A percentile compares a stretch with the other conserved stretches of the same genome.
Evolutionary conservation across 108 stramenopile species (phyloP).

Genomic region (Skeletonema costatum): DNA sequence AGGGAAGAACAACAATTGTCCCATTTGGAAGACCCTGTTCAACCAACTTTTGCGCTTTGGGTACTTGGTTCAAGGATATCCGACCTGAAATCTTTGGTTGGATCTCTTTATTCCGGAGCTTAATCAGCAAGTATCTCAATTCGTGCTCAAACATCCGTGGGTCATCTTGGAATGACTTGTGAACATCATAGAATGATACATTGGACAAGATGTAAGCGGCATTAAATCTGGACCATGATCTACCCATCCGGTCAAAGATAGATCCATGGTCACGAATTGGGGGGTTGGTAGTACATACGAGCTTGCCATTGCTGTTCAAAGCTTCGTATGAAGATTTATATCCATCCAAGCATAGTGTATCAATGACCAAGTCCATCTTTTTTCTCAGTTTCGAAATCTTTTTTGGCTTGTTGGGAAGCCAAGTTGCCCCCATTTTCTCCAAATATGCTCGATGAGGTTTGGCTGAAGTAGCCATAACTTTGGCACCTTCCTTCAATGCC

Average conservation of each 20-base stretch:
- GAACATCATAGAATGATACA: slow-evolving; percentile 48
- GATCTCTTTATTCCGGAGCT: slow-evolving; percentile 56
- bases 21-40: slow-evolving; percentile 61
- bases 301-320: slow-evolving; percentile 45
- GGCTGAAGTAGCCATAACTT: slow-evolving; percentile 59
- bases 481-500: slow-evolving; percentile 56
- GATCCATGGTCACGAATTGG: slow-evolving; percentile 22
- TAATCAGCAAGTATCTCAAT: slow-evolving; percentile 50
- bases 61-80: slow-evolving; percentile 60
- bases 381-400: slow-evolving; percentile 48
- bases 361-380: slow-evolving; percentile 73
- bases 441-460: slow-evolving; percentile 53
- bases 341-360: slow-evolving; percentile 56
- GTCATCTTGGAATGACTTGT: slow-evolving; percentile 49
- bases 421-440: slow-evolving; percentile 47
- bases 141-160: slow-evolving; percentile 54
- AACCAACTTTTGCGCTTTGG: slow-evolving; percentile 57
- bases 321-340: slow-evolving; percentile 38
- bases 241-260: slow-evolving; percentile 33
- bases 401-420: slow-evolving; percentile 54
- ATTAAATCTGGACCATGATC: slow-evolving; percentile 45
- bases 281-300: slow-evolving; percentile 40
- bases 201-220: slow-evolving; percentile 42
- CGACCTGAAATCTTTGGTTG: slow-evolving; percentile 66
- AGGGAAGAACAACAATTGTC: slow-evolving; percentile 60